A percentile compares a stretch with the other conserved stretches of the same genome.
These are phyloP conservation scores for Podospora fimiseda DNA, from an alignment of 495 filamentous ascomycete genomes.

Conservation along the genomic window DNA sequence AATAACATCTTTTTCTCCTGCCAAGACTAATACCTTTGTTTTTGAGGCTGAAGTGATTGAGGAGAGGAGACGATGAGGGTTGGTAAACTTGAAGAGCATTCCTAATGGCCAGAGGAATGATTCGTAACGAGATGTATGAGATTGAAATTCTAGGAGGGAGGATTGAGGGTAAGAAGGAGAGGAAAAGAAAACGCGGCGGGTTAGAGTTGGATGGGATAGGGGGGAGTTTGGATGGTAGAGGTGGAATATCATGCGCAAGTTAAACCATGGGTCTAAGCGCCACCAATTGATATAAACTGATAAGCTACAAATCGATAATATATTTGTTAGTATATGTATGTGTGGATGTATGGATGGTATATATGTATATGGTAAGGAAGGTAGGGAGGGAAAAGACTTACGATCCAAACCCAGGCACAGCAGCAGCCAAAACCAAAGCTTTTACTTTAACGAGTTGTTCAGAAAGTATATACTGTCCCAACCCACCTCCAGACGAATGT, in stretches of 20 bases:
- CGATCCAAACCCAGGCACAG: slow-evolving; percentile 40
- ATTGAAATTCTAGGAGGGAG: slow-evolving; percentile 31
- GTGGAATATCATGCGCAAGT: slow-evolving; percentile 35
- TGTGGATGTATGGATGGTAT: too few relatives aligned
- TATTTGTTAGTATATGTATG: slow-evolving; percentile 9
- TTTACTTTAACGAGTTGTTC: slow-evolving; percentile 31
- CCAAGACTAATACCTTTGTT: slow-evolving; percentile 35
- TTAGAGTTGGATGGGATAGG: slow-evolving; percentile 36
- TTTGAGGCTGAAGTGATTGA: slow-evolving; percentile 21
- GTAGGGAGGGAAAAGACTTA: slow-evolving; percentile 22
- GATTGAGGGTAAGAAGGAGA: slow-evolving; percentile 20
- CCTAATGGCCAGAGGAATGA: slow-evolving; percentile 40
- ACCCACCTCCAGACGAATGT: slow-evolving; percentile 42
- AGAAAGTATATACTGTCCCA: slow-evolving; percentile 40
- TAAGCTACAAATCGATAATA: slow-evolving; percentile 13
- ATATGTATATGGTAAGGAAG: too few relatives aligned
- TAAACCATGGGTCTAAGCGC: slow-evolving; percentile 37
- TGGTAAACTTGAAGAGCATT: slow-evolving; percentile 36
- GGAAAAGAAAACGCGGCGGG: slow-evolving; percentile 41
- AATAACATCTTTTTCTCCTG: slow-evolving; percentile 28
- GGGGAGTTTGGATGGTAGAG: slow-evolving; percentile 42
- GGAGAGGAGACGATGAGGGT: slow-evolving; percentile 26
- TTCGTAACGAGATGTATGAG: slow-evolving; percentile 34
- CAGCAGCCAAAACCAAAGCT: slow-evolving; percentile 33
- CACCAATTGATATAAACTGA: slow-evolving; percentile 41